Conservation (phyloP, 2,329 filamentous ascomycete species). For the Colletotrichum sp. region DNA sequence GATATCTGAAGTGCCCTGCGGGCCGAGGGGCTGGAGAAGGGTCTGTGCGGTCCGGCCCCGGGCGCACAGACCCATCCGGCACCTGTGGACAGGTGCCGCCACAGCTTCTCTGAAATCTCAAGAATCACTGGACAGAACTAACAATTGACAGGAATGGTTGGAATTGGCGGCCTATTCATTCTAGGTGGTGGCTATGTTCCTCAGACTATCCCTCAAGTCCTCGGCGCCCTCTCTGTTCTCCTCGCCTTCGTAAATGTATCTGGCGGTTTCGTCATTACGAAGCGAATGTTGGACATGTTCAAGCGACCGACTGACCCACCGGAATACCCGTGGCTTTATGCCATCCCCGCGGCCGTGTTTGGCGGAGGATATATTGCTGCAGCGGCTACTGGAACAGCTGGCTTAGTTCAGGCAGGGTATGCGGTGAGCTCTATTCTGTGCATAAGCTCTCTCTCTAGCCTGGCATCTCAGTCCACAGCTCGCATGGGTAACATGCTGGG, state of each 20-base stretch:
- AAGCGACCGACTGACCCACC: slow-evolving; percentile 83
- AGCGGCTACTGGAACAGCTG: slow-evolving; percentile 80
- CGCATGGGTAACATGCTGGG: slow-evolving; percentile 86
- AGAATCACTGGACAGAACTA: slow-evolving; percentile 2
- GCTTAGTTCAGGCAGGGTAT: slow-evolving; percentile 87
- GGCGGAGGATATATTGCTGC: slow-evolving; percentile 83
- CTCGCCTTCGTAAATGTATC: slow-evolving; percentile 89
- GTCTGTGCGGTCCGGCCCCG: too few species aligned
- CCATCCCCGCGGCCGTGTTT: slow-evolving; percentile 76
- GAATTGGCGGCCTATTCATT: slow-evolving; percentile 86
- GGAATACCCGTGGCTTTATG: slow-evolving; percentile 89
- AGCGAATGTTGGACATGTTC: slow-evolving; percentile 94
- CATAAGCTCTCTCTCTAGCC: slow-evolving; percentile 81
- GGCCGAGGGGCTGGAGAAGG: too few species aligned
- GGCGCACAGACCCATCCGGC: neutral
- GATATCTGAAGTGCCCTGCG: fast-evolving
- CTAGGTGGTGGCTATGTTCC: slow-evolving; percentile 83
- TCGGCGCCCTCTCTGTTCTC: slow-evolving; percentile 81
- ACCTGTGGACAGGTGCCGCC: neutral
- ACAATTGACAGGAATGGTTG: slow-evolving; percentile 71
- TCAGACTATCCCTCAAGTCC: slow-evolving; percentile 76
- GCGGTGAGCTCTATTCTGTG: slow-evolving; percentile 84
- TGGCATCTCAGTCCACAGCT: slow-evolving; percentile 83
- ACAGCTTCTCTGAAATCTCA: neutral
- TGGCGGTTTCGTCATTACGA: slow-evolving; percentile 89